Evolutionary conservation across 768 basidiomycete genomes (phyloP).

Genomic region (Pleurotus platypus): DNA sequence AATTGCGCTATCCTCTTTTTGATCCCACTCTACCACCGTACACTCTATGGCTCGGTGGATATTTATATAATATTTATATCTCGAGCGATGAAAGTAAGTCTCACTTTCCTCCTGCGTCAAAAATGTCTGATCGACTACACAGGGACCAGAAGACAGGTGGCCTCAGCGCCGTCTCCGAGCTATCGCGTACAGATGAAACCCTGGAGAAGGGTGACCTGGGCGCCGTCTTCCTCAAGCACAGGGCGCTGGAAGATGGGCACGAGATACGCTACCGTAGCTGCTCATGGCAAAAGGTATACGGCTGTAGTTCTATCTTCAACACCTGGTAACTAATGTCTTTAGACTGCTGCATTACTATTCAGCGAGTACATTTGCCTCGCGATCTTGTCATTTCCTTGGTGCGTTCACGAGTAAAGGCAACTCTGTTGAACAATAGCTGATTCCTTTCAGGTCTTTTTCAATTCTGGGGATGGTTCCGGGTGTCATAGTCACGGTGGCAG

Average conservation of each 20-base stretch:
- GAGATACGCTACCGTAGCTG: conserved; percentile 29
- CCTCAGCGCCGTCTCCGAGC: too few relatives aligned
- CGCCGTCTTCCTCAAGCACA: too few relatives aligned
- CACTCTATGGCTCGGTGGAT: too few relatives aligned
- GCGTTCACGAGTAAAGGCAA: not conserved
- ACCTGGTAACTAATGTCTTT: not conserved
- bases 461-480: conserved; percentile 42
- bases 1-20: too few relatives aligned
- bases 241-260: not conserved
- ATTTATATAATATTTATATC: too few relatives aligned
- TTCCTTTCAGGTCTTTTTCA: conserved; percentile 34
- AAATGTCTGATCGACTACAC: too few relatives aligned
- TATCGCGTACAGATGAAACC: too few relatives aligned
- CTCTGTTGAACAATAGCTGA: not conserved
- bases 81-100: too few relatives aligned
- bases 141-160: too few relatives aligned
- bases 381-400: conserved; percentile 36
- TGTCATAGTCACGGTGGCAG: conserved; percentile 34
- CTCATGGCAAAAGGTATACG: conserved; percentile 48
- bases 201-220: too few relatives aligned
- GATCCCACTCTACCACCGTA: too few relatives aligned
- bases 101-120: too few relatives aligned
- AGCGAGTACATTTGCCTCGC: conserved; percentile 45
- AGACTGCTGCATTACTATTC: conserved; percentile 43
- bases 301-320: not conserved